Base-by-base conservation (phyloP, 768 basidiomycete species). In the Tricholoma flavovirens region DNA sequence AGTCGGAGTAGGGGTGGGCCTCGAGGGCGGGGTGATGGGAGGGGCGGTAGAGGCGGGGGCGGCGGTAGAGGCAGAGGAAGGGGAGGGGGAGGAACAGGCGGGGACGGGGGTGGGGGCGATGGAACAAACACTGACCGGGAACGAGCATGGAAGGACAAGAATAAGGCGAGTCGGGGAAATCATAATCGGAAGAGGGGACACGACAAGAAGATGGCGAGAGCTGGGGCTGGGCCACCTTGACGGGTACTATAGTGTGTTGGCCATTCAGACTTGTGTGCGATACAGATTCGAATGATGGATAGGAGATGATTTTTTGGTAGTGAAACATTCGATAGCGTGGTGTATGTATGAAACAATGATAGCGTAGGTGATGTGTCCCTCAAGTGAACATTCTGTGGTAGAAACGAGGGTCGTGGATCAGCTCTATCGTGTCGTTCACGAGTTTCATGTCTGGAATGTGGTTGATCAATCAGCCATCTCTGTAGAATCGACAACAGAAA, bases 201-300 rank as follows among this genome's bases (percentile, higher is more conserved):
- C 64, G 94, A 94, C 69, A 89, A 85, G 71, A 97, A 97, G 75
- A 85, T 95, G 88, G 78, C 82, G 9, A 80, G 76, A 56, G 82
- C 75, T 55, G 88, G 83, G 12, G 70, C 67, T n/a, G 79, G 75
- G 21, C 55, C 53, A 36, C 49, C 58, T 49, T 63, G 55, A 63
- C 7, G n/a, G 9, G 1, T n/a, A 8, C 22, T 24, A 45, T 5
- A 45, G 6, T 36, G 15, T 15, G 15, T 14, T 36, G 35, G 3
- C 5, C 15, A 36, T 36, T 42, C 19, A 49, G 1, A 49, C n/a
- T 29, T 30, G 26, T 14, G 24, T 49, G 26, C 26, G 9, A 10
- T 17, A 22, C 8, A 15, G 5, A n/a, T 48, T 29, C 15, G 26
- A n/a, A 26, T n/a, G 11, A 19, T 17, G 17, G n/a, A 19, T 19